Base-by-base conservation (phyloP, 306 rosid species). In the Ziziphus jujuba region DNA sequence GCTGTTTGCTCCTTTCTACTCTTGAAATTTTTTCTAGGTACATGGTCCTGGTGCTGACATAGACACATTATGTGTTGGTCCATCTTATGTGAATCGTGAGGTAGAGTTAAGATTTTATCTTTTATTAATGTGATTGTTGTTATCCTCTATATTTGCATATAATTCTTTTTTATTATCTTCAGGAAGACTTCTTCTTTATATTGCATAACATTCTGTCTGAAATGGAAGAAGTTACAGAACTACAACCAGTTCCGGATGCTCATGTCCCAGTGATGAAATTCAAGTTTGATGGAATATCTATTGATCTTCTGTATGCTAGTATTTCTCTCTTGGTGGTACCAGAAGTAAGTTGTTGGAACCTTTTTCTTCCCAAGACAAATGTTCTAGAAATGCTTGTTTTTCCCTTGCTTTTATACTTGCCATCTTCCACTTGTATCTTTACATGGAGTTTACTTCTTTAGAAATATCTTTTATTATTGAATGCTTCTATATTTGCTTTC, bases 231-330 rank as follows among this genome's bases (percentile, higher is more conserved):
- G 85, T 92, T 40, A 79, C 98, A 20, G 96, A 92, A 68, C 87
- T 92, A 74, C 98, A 92, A 73, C 96, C 88, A 14, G 89, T 92
- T 67, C 80, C 92, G 7, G 98, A 92, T 84, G 98, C 98, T 48
- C 98, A 87, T 55, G 96, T 92, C 45, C 98, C 98, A 20, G 98
- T 92, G 28, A 84, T 92, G 98, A 92, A 80, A 77, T 87, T 92
- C 81, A 89, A 92, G 81, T 92, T 87, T 75, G 84, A 72, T 65
- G 95, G 92, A 45, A 87, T 92, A 79, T 89, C 92, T 40, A 77
- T 89, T 33, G 96, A 92, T 72, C 86, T 92, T 81, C 92, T 92
- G 59, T 92, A 92, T 82, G 96, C 92, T 21, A 82, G 96, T 22
- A 71, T 87, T 80, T 85, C 95, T 21, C 80, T 73, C 72, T 76